Evolutionary conservation across 2,329 filamentous ascomycete species (phyloP).

Genomic region (Huntiella savannae): DNA sequence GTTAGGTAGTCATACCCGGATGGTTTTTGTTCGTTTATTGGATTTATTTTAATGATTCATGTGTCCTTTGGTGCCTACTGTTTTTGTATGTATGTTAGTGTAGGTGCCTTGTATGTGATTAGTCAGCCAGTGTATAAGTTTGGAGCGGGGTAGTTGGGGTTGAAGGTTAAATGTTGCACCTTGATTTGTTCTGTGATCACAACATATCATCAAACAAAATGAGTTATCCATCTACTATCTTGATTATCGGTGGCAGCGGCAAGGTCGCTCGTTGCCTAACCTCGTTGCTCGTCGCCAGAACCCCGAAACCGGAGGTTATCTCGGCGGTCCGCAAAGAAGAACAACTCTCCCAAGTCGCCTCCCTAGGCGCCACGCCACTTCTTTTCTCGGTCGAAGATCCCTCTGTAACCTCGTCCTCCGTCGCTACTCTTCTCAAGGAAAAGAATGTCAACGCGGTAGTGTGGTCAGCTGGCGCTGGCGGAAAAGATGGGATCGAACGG

Average conservation of each 20-base stretch:
- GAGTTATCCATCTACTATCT: slow-evolving; percentile 13
- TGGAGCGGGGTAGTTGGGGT: no score
- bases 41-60: neutral
- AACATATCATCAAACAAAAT: neutral
- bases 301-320: slow-evolving; percentile 14
- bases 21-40: neutral
- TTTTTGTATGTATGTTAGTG: no score
- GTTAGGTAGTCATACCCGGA: neutral
- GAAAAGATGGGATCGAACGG: slow-evolving; percentile 17
- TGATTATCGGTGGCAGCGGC: slow-evolving; percentile 16
- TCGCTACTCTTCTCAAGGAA: slow-evolving; percentile 20
- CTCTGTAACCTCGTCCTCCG: slow-evolving; percentile 19
- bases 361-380: slow-evolving; percentile 24
- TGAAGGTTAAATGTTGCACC: neutral
- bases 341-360: slow-evolving; percentile 19
- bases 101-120: no score
- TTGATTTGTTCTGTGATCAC: neutral
- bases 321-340: slow-evolving; percentile 17
- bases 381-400: slow-evolving; percentile 24
- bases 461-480: slow-evolving; percentile 17
- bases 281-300: slow-evolving; percentile 12
- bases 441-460: slow-evolving; percentile 18
- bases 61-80: no score
- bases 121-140: no score
- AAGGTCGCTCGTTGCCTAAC: slow-evolving; percentile 15